phyloP scores from a whole-genome alignment of 2,329 filamentous ascomycete genomes.

The Aspergillus spinulosporus region DNA sequence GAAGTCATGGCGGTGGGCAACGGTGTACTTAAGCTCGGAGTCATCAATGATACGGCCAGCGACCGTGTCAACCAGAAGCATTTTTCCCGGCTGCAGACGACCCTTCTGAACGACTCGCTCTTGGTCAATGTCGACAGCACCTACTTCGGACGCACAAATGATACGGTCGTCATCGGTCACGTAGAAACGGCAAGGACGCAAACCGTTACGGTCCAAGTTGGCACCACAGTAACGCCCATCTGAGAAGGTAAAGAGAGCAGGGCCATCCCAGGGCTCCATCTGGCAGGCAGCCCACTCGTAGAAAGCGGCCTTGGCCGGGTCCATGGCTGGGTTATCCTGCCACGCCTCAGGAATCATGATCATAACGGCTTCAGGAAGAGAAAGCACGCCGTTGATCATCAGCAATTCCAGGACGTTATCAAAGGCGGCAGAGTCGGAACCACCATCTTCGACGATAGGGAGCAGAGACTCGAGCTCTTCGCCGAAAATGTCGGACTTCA shows the following conservation, averaged over 20 bases:
- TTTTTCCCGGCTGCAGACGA: slow-evolving; percentile 87
- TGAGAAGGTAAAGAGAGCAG: slow-evolving; percentile 93
- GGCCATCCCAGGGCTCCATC: slow-evolving; percentile 99
- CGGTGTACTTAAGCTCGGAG: slow-evolving; percentile 82
- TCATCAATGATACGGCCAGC: slow-evolving; percentile 93
- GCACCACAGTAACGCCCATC: slow-evolving; percentile 96
- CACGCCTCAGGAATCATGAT: slow-evolving; percentile 97
- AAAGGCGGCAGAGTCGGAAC: slow-evolving; percentile 94
- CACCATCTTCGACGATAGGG: slow-evolving; percentile 93
- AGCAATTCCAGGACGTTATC: slow-evolving; percentile 94
- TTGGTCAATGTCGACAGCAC: slow-evolving; percentile 86
- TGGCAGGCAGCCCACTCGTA: slow-evolving; percentile 98
- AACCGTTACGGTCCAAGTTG: slow-evolving; percentile 92
- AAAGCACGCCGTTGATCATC: slow-evolving; percentile 93
- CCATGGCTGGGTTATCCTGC: slow-evolving; percentile 91
- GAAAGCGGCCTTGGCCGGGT: slow-evolving; percentile 92
- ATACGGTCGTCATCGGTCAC: slow-evolving; percentile 96
- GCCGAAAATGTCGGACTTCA: slow-evolving; percentile 89
- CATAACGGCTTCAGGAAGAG: slow-evolving; percentile 94
- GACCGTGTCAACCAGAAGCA: slow-evolving; percentile 92
- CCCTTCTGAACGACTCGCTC: slow-evolving; percentile 91
- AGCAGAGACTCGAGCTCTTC: slow-evolving; percentile 89
- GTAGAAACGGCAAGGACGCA: slow-evolving; percentile 95
- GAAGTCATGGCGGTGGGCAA: slow-evolving; percentile 86
- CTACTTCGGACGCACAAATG: slow-evolving; percentile 94